Base-by-base conservation (phyloP, 306 rosid genomes). In the Casuarina glauca region DNA sequence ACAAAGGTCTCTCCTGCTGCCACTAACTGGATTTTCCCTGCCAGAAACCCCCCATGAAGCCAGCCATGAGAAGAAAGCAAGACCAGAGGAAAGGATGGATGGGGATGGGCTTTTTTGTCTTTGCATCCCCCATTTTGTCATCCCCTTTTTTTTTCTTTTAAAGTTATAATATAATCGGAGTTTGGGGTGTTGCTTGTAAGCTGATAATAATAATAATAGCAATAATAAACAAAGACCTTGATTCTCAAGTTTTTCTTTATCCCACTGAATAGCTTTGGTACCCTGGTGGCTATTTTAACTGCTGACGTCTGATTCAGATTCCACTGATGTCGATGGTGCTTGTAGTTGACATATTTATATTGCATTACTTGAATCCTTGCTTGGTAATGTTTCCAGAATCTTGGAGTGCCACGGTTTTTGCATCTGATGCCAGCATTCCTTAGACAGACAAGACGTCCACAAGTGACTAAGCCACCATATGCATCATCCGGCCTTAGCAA, bases 231-330 rank as follows among this genome's bases (percentile, higher is more conserved):
- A 79, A 74, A 51, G 80, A 78, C 9, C 79, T 83, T 76, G 82
- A 57, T 64, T 13, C 51, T 48, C 20, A 8, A 26, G 32, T 26
- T 26, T 26, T 26, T 26, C 32, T 26, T 26, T 26, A 26, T 26
- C 11, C 50, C 52, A 4, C 10, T 54, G 58, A 9, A 51, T 44
- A 38, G 2, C 44, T 50, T 36, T 41, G 10, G 43, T 51, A 43
- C 26, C 53, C 49, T 32, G 39, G 5, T 64, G 17, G 17, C 38
- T 39, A 17, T 17, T 5, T 36, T 12, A 35, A 6, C 26, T 6
- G 86, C 76, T 80, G 86, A 85, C 79, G 44, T 70, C 73, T 78
- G 75, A 80, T 78, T 76, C 87, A 82, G 83, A 84, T 78, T 86
- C 88, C 90, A 86, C 88, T 44, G 38, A 44, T 44, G 54, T 60